Percentiles rank a stretch among this genome's conserved stretches.
These are phyloP conservation scores for Clarireedia homoeocarpa DNA, from an alignment of 2,329 filamentous ascomycete species.

Conservation along the genomic window DNA sequence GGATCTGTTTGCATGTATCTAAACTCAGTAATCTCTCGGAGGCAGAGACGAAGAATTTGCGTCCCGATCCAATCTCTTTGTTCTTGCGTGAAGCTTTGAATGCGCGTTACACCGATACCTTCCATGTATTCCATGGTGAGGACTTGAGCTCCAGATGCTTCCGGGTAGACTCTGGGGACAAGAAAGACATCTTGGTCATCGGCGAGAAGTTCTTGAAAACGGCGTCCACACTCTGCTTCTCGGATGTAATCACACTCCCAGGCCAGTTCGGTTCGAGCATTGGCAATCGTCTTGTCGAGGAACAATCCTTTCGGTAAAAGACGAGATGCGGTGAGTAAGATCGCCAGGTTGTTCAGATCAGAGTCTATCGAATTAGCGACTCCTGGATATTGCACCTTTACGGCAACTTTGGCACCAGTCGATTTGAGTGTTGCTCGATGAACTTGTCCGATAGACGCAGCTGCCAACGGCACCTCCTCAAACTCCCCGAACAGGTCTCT, in stretches of 20 bases:
- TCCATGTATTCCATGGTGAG: slow-evolving; percentile 90
- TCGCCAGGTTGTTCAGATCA: slow-evolving; percentile 85
- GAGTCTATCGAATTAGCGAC: slow-evolving; percentile 95
- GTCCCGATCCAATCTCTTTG: slow-evolving; percentile 96
- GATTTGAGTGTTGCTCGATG: slow-evolving; percentile 76
- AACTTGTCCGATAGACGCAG: slow-evolving; percentile 94
- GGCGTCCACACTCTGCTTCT: slow-evolving; percentile 72
- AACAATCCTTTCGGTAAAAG: slow-evolving; percentile 88
- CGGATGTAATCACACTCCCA: slow-evolving; percentile 97
- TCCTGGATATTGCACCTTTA: slow-evolving; percentile 96
- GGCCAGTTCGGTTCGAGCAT: slow-evolving; percentile 80
- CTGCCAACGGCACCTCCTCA: slow-evolving; percentile 85
- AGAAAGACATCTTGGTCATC: slow-evolving; percentile 67
- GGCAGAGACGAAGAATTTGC: slow-evolving; percentile 82
- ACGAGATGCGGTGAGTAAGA: slow-evolving; percentile 83
- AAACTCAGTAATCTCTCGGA: slow-evolving; percentile 91
- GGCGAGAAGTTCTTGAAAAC: slow-evolving; percentile 71
- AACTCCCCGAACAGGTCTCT: slow-evolving; percentile 75
- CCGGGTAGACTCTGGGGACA: slow-evolving; percentile 68
- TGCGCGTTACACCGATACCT: slow-evolving; percentile 77
- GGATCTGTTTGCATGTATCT: slow-evolving; percentile 98
- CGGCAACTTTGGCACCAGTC: slow-evolving; percentile 70
- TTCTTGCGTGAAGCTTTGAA: slow-evolving; percentile 65
- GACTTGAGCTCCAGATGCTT: slow-evolving; percentile 79
- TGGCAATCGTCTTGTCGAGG: slow-evolving; percentile 94